Conservation (phyloP, 1,284 basidiomycete genomes). For the Cerioporus squamosus region DNA sequence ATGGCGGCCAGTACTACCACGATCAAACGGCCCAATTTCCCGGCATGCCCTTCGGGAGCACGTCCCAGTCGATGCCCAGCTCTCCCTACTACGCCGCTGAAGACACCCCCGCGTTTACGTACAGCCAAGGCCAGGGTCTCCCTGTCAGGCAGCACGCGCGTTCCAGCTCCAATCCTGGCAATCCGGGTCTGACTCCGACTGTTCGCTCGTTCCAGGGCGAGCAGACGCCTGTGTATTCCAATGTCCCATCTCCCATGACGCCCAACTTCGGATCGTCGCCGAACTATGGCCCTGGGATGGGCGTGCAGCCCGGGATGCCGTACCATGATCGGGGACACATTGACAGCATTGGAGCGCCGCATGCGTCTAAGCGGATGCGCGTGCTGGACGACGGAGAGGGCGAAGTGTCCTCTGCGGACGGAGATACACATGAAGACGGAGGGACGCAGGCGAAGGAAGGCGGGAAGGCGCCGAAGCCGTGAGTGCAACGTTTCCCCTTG, state of each 20-base stretch:
- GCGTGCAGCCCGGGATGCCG: slow-evolving; percentile 14
- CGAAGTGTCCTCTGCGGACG: slow-evolving; percentile 33
- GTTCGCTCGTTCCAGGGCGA: slow-evolving; percentile 20
- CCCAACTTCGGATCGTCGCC: slow-evolving; percentile 12
- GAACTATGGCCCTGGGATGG: slow-evolving; percentile 11
- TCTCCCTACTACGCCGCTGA: slow-evolving; percentile 18
- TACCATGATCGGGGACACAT: slow-evolving; percentile 17
- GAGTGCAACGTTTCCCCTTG: slow-evolving; percentile 28
- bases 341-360: slow-evolving; percentile 14
- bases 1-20: slow-evolving; percentile 12
- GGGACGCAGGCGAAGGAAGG: slow-evolving; percentile 34
- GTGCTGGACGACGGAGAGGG: slow-evolving; percentile 50
- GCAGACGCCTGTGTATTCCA: slow-evolving; percentile 15
- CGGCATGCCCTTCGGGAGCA: slow-evolving; percentile 8
- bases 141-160: slow-evolving; percentile 12
- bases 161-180: slow-evolving; percentile 7
- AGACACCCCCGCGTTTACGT: slow-evolving; percentile 15
- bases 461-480: slow-evolving; percentile 49
- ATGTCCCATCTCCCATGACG: slow-evolving; percentile 14
- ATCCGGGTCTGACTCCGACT: slow-evolving; percentile 20
- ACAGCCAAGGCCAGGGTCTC: slow-evolving; percentile 7
- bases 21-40: slow-evolving; percentile 12
- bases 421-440: slow-evolving; percentile 30
- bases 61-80: slow-evolving; percentile 19
- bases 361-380: slow-evolving; percentile 37